Evolutionary conservation across 768 basidiomycete genomes (phyloP).

Genomic region (Suillus ampliporus): DNA sequence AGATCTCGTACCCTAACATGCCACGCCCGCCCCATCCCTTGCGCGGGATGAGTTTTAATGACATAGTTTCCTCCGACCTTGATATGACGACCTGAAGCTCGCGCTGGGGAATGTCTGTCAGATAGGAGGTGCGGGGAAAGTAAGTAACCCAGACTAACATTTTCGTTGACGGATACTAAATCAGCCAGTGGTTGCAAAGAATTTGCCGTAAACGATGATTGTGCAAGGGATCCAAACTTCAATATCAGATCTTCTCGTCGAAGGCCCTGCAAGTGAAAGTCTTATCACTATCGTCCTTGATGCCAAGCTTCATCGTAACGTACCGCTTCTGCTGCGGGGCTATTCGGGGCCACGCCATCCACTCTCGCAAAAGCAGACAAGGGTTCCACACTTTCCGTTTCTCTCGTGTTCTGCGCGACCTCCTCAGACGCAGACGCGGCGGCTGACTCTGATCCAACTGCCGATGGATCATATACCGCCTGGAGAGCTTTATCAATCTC

Average conservation of each 20-base stretch:
- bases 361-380: constrained; percentile 76
- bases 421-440: constrained; percentile 28
- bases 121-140: background rate
- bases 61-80: constrained; percentile 51
- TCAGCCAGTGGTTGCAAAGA: constrained; percentile 72
- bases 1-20: constrained; percentile 69
- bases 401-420: constrained; percentile 4
- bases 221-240: constrained; percentile 71
- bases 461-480: constrained; percentile 61
- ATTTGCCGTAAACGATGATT: constrained; percentile 54
- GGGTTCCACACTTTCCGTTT: constrained; percentile 18
- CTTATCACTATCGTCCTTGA: constrained; percentile 2
- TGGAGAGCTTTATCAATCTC: constrained; percentile 73
- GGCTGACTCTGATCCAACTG: constrained; percentile 18
- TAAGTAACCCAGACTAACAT: constrained; percentile 57
- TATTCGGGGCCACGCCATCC: constrained; percentile 76
- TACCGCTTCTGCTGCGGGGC: constrained; percentile 87
- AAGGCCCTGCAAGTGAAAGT: constrained; percentile 59
- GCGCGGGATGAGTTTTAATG: constrained; percentile 66
- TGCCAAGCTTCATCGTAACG: constrained; percentile 31
- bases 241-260: constrained; percentile 72
- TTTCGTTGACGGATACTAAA: constrained; percentile 78
- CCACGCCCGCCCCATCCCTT: constrained; percentile 90
- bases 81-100: constrained; percentile 62
- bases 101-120: constrained; percentile 46